Percentiles rank a stretch among this genome's conserved stretches.
phyloP scores from a whole-genome alignment of 2,329 filamentous ascomycete species.

The Setomelanomma holmii region DNA sequence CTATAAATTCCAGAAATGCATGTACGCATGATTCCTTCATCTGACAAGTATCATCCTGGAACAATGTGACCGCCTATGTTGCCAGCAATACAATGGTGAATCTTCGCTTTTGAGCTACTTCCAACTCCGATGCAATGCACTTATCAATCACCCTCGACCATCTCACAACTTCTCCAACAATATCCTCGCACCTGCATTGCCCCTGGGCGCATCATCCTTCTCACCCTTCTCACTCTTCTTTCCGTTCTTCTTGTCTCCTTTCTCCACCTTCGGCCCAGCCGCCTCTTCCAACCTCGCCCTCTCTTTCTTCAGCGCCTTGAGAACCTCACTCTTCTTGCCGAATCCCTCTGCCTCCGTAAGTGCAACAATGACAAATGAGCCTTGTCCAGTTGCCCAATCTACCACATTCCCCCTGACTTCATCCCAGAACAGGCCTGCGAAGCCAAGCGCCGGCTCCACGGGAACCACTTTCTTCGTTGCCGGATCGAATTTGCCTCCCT shows the following conservation, averaged over 20 bases:
- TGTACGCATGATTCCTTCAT: not conserved
- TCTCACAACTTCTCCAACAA: slow-evolving; percentile 52
- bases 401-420: slow-evolving; percentile 77
- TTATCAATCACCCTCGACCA: not conserved
- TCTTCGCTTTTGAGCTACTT: not conserved
- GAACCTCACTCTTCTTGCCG: slow-evolving; percentile 68
- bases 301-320: slow-evolving; percentile 74
- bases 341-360: slow-evolving; percentile 78
- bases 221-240: slow-evolving; percentile 45
- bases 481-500: slow-evolving; percentile 85
- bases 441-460: slow-evolving; percentile 78
- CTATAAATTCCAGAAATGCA: not conserved
- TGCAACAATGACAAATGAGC: slow-evolving; percentile 85
- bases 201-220: slow-evolving; percentile 49
- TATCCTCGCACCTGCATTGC: slow-evolving; percentile 57
- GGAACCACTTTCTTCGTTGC: slow-evolving; percentile 72
- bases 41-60: too few relatives aligned
- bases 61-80: too few relatives aligned
- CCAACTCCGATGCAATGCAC: not conserved
- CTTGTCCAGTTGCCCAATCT: slow-evolving; percentile 84
- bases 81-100: too few relatives aligned
- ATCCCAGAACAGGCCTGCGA: slow-evolving; percentile 81
- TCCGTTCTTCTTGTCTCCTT: slow-evolving; percentile 42
- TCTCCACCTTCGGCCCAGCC: slow-evolving; percentile 53
- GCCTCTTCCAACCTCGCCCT: slow-evolving; percentile 74